Base-by-base conservation (phyloP, 1,284 basidiomycete genomes). In the Tausonia pullulans region DNA sequence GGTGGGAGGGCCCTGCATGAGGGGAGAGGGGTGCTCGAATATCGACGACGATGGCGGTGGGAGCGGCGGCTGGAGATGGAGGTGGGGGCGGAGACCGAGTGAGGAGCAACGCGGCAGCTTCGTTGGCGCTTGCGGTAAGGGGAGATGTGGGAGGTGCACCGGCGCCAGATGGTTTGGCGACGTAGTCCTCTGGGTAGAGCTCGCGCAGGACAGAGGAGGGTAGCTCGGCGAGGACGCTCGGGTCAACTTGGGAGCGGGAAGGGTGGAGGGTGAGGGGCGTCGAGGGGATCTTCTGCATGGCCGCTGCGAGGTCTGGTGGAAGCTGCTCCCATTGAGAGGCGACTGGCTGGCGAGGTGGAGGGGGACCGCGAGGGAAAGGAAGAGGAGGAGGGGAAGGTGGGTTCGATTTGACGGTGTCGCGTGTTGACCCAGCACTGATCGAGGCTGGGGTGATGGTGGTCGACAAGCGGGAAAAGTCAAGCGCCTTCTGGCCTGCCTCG, bases 401-500 rank as follows among this genome's bases (percentile, higher is more conserved):
- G 39, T 27, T 27, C 27, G 27, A 27, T 27, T 27, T 27, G 27
- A 27, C 27, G 27, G 27, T 27, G 27, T 27, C 27, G 49, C 39
- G 27, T 14, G 54, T 8, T 14, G 11, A 44, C 39, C 9, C 9
- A 44, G 45, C 3, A 5, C 4, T 3, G 51, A 7, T 7, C 4
- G 58, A 16, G 50, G 62, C 41, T 14, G 45, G 8, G 41, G 40
- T 43, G 9, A 2, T n/a, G 14, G 16, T 7, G 44, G 49, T n/a
- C 5, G 50, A 5, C 5, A n/a, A 51, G 48, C n/a, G 2, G 44
- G 45, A 43, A 13, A 50, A 64, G 14, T n/a, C 41, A 1, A 61
- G 62, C 3, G 58, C 50, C n/a, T 57, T 55, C 49, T 65, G 54
- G 45, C 64, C 61, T 10, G 60, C 53, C 44, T 67, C 58, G 27